These are phyloP conservation scores for Pseudonitzschia delicatissima DNA, from an alignment of 108 stramenopile species.

Conservation along the genomic window DNA sequence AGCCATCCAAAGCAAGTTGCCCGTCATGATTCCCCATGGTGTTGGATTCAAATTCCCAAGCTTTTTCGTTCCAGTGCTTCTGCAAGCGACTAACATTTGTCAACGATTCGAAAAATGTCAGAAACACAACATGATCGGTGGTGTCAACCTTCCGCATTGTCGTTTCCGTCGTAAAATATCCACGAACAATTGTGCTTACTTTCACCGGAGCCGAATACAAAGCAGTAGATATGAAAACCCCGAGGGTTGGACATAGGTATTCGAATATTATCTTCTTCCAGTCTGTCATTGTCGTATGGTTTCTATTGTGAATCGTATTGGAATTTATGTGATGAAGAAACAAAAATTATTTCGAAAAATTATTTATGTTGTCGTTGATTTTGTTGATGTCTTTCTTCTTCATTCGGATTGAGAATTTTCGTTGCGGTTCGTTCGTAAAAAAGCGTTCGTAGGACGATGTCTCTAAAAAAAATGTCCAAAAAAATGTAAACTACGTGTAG, in stretches of 20 bases:
- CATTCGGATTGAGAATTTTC: slow-evolving; percentile 22
- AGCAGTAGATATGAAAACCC: slow-evolving; percentile 36
- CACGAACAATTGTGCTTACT: background rate
- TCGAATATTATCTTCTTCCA: slow-evolving; percentile 30
- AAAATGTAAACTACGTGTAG: too few relatives aligned
- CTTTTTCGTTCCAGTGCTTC: slow-evolving; percentile 31
- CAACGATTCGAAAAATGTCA: background rate
- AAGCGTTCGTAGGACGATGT: too few relatives aligned
- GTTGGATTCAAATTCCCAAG: slow-evolving; percentile 62
- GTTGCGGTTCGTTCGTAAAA: background rate
- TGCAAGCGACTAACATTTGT: slow-evolving; percentile 32
- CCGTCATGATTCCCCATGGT: slow-evolving; percentile 80
- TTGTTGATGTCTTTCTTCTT: too few relatives aligned
- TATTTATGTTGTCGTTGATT: too few relatives aligned
- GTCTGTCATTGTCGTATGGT: slow-evolving; percentile 20
- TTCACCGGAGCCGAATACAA: slow-evolving; percentile 24
- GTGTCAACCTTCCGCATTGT: too few relatives aligned
- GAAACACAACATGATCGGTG: background rate
- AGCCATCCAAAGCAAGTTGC: slow-evolving; percentile 68
- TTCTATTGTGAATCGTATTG: too few relatives aligned
- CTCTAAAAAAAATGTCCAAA: too few relatives aligned
- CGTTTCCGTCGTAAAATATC: background rate
- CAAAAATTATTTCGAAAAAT: too few relatives aligned
- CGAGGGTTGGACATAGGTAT: slow-evolving; percentile 42
- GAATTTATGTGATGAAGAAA: too few relatives aligned